These are phyloP conservation scores for Penicillium longicatenatum DNA, from an alignment of 495 filamentous ascomycete genomes.

Conservation along the genomic window DNA sequence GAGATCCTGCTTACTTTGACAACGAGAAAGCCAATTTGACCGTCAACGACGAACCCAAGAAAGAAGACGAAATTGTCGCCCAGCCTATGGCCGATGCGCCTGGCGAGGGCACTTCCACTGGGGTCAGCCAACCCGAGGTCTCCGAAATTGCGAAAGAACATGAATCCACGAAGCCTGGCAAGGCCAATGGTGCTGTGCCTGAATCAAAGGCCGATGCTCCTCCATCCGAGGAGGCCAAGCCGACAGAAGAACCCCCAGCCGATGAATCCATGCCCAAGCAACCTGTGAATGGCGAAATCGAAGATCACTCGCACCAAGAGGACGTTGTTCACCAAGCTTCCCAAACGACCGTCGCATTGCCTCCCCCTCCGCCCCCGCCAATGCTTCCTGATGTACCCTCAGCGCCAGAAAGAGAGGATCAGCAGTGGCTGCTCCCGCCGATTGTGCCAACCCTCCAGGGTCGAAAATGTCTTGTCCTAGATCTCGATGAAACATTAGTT, in stretches of 20 bases:
- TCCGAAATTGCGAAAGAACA: constrained; percentile 6
- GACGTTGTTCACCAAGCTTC: constrained; percentile 19
- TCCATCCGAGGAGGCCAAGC: constrained; percentile 8
- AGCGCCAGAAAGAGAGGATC: constrained; percentile 41
- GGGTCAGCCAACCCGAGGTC: constrained; percentile 18
- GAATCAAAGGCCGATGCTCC: constrained; percentile 19
- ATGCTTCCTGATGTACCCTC: constrained; percentile 26
- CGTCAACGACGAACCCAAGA: constrained; percentile 33
- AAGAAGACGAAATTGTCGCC: constrained; percentile 27
- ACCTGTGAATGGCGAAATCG: constrained; percentile 11
- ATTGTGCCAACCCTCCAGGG: constrained; percentile 74
- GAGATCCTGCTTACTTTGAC: constrained; percentile 45
- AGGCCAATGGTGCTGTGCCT: constrained; percentile 15
- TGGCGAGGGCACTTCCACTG: constrained; percentile 27
- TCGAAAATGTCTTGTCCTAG: constrained; percentile 91
- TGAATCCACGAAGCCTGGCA: neutral
- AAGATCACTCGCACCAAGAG: constrained; percentile 31
- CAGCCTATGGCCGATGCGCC: constrained; percentile 23
- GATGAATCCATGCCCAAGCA: constrained; percentile 17
- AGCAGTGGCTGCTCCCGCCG: constrained; percentile 79
- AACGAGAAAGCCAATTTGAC: constrained; percentile 54
- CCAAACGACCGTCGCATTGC: constrained; percentile 46
- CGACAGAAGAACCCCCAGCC: constrained; percentile 15
- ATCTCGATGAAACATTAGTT: constrained; percentile 97
- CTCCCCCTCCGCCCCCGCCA: constrained; percentile 62